Evolutionary conservation across 2,329 filamentous ascomycete genomes (phyloP), one percentile per base, ranked within the genome.

Genomic region (Aspergillus sp.): DNA sequence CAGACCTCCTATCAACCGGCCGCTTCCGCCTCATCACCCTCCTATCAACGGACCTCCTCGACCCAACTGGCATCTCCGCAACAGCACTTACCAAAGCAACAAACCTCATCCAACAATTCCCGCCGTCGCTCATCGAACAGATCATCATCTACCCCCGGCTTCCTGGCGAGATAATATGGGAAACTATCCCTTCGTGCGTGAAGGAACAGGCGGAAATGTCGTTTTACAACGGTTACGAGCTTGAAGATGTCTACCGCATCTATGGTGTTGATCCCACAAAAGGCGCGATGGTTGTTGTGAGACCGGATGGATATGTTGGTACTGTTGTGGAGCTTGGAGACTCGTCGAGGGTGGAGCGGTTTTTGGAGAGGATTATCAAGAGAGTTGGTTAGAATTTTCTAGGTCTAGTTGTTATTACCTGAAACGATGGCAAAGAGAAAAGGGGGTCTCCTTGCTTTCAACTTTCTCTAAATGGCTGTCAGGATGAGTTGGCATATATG

Each of bases 221-320:
- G 0, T 73, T 74, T 38, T 72, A 75, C 46, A 70, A 68, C 41
- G 71, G 72, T 1, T 55, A 66, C 45, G 69, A 70, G 19, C 59
- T 71, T 31, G 72, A 75, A 28, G 72, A 76, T 65, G 71, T 70
- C 0, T 77, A 78, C 54, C 61, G 50, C 6, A 68, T 64, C 7
- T 79, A 74, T 56, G 76, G 76, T 0, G 71, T 79, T 19, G 49
- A 70, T 52, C 54, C 66, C 1, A 23, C 63, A 9, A 51, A 68
- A 6, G 75, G 75, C 4, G 73, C 68, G 1, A 17, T 76, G 22
- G 67, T 71, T 23, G 68, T 75, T 13, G 62, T 78, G 2, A 68
- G 76, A 31, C 76, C 76, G 1, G 76, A 79, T 69, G 75, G 74
- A 7, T 75, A 75, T 64, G 59, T 77, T 46, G 75, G 75, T 9